Conservation (phyloP, 116 monocot species). For the Iris pallida region DNA sequence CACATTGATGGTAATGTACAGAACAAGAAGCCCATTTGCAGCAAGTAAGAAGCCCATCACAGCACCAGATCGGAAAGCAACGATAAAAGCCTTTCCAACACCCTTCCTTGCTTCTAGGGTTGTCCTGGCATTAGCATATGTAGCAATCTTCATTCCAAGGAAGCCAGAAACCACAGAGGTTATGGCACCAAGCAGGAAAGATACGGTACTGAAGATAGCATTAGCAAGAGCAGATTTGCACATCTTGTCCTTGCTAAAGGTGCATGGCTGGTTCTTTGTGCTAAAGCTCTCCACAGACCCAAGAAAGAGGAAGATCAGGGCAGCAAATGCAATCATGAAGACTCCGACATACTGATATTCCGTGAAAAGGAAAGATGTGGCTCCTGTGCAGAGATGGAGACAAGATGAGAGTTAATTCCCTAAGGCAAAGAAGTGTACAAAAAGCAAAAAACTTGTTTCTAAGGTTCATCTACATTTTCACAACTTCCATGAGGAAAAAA, state of each 20-base stretch:
- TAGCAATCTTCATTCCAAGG: slow-evolving; percentile 97
- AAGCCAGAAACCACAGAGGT: slow-evolving; percentile 85
- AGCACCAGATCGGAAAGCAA: slow-evolving; percentile 84
- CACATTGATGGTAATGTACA: slow-evolving; percentile 77
- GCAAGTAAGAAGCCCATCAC: slow-evolving; percentile 92
- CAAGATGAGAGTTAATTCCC: background rate
- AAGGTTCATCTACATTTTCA: too few relatives aligned
- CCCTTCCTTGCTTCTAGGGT: slow-evolving; percentile 89
- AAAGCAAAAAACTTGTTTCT: too few relatives aligned
- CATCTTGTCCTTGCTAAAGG: slow-evolving; percentile 43
- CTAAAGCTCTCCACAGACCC: slow-evolving; percentile 17
- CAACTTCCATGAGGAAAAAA: too few relatives aligned
- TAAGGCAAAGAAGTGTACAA: slow-evolving; percentile 16
- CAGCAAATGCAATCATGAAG: slow-evolving; percentile 18
- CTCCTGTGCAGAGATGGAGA: slow-evolving; percentile 17
- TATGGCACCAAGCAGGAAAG: slow-evolving; percentile 88
- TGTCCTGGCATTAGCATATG: slow-evolving; percentile 89
- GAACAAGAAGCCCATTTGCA: slow-evolving; percentile 82
- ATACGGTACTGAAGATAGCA: slow-evolving; percentile 76
- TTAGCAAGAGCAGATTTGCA: slow-evolving; percentile 84
- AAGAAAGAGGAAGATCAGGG: slow-evolving; percentile 14
- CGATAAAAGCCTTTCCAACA: slow-evolving; percentile 90
- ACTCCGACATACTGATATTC: slow-evolving; percentile 23
- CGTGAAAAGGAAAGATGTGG: slow-evolving; percentile 12
- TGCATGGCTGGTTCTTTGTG: slow-evolving; percentile 17